Percentiles rank a stretch among this genome's conserved stretches.
Conservation (phyloP, 495 filamentous ascomycete genomes). For the Evernia prunastri region DNA sequence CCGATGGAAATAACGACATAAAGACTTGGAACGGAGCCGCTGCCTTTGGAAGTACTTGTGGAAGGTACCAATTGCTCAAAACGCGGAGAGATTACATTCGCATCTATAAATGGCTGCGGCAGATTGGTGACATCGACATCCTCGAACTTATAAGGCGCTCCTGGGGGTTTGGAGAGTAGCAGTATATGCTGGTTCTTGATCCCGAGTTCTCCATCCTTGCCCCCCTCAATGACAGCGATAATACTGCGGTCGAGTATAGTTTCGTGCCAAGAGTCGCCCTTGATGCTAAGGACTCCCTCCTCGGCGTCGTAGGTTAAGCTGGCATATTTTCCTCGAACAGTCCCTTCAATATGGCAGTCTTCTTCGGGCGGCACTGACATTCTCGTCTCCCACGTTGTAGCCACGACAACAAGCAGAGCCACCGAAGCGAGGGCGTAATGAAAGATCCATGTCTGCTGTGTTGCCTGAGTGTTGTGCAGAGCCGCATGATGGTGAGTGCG, state of each 20-base stretch:
- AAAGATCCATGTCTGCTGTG: neutral
- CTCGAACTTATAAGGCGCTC: slow-evolving; percentile 8
- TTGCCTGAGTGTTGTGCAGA: neutral
- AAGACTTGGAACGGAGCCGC: slow-evolving; percentile 31
- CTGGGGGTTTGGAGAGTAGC: slow-evolving; percentile 8
- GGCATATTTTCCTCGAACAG: slow-evolving; percentile 10
- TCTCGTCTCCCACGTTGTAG: neutral
- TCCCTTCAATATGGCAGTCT: slow-evolving; percentile 3
- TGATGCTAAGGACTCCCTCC: slow-evolving; percentile 6
- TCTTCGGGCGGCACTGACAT: neutral
- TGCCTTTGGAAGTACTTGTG: neutral
- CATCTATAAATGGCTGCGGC: slow-evolving; percentile 13
- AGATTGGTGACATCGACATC: slow-evolving; percentile 9
- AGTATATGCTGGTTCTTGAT: slow-evolving; percentile 15
- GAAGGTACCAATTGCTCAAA: neutral
- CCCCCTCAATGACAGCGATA: slow-evolving; percentile 15
- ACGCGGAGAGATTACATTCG: slow-evolving; percentile 7
- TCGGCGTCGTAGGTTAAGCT: slow-evolving; percentile 9
- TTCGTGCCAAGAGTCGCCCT: slow-evolving; percentile 9
- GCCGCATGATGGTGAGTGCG: slow-evolving; percentile 4
- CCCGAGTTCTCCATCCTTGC: neutral
- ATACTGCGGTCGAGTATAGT: slow-evolving; percentile 11
- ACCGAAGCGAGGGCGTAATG: neutral
- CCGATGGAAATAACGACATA: slow-evolving; percentile 66
- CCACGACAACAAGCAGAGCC: neutral